These are phyloP conservation scores for Starmerella apicola DNA, from an alignment of 805 yeast genomes.

Conservation along the genomic window DNA sequence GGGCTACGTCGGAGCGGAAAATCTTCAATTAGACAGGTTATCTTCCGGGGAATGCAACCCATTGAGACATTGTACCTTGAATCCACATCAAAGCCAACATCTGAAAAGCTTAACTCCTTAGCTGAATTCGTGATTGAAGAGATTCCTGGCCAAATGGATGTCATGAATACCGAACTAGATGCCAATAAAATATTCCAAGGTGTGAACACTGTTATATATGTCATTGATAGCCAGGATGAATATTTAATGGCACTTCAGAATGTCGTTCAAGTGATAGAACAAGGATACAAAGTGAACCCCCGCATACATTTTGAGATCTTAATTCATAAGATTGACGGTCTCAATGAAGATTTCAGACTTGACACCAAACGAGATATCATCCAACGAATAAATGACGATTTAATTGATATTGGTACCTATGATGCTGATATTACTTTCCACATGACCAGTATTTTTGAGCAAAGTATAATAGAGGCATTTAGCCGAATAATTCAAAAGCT, in stretches of 20 bases:
- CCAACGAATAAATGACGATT: conserved; percentile 90
- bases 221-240: conserved; percentile 92
- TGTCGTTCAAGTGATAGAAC: conserved; percentile 74
- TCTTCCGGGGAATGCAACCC: conserved; percentile 94
- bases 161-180: conserved; percentile 76
- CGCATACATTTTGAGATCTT: conserved; percentile 78
- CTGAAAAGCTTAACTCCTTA: conserved; percentile 70
- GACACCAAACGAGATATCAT: conserved; percentile 95
- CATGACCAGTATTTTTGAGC: conserved; percentile 87
- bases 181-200: conserved; percentile 56
- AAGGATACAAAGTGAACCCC: conserved; percentile 76
- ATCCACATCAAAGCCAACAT: conserved; percentile 77
- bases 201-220: conserved; percentile 85
- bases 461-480: conserved; percentile 89
- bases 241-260: conserved; percentile 84
- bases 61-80: conserved; percentile 83
- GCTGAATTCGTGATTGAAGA: conserved; percentile 86
- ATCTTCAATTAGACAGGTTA: conserved; percentile 89
- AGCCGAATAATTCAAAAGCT: conserved; percentile 85
- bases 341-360: conserved; percentile 81
- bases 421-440: conserved; percentile 87
- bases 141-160: conserved; percentile 84
- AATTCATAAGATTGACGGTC: conserved; percentile 91
- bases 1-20: conserved; percentile 74
- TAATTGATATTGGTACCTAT: conserved; percentile 77